Base-by-base conservation (phyloP, 176 grass and related monocot genomes). In the Themeda triandra region DNA sequence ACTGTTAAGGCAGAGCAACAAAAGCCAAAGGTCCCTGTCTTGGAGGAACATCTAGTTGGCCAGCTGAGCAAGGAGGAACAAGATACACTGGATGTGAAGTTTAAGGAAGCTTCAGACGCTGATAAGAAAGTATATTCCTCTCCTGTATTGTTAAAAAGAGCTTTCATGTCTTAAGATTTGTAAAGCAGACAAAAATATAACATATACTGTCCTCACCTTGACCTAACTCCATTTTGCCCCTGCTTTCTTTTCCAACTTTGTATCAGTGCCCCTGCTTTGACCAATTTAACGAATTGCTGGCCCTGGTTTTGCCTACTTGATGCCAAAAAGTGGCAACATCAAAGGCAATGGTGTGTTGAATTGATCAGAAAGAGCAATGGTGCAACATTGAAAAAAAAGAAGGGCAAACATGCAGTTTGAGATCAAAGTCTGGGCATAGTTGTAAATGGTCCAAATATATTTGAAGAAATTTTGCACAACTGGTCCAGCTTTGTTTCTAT, bases 61-160 rank as follows among this genome's bases (percentile, higher is more conserved):
- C 97, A 99, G 81, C 88, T 99, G 62, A 99, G 97, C 90, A 99
- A 96, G 84, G 97, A 99, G 60, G 97, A 99, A 69, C 89, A 94
- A 71, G 77, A 66, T 77, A 37, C 90, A 65, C 85, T 99, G 21
- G 91, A 90, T 39, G 86, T 88, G 17, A 99, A 92, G 86, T 99
- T 96, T 87, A 91, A 92, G 75, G 97, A 99, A 83, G 93, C 97
- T 71, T 88, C 93, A 83, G 97, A 96, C 69, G 91, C 97, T 65
- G 97, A 99, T 73, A 94, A 92, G 87, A 99, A 96, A 33, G 97
- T 92, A 89, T 75, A 18, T 60, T 48, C n/a, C 48, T 58, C 46
- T 12, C 18, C 51, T 4, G 1, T 46, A n/a, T 63, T 80, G 44
- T 87, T 48, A n/a, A 10, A 10, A 77, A 31, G 79, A 80, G 10